Evolutionary conservation across 371 early-diverging fungal genomes (phyloP), one percentile per base, ranked within the genome.

Genomic region (Mucor irregularis): DNA sequence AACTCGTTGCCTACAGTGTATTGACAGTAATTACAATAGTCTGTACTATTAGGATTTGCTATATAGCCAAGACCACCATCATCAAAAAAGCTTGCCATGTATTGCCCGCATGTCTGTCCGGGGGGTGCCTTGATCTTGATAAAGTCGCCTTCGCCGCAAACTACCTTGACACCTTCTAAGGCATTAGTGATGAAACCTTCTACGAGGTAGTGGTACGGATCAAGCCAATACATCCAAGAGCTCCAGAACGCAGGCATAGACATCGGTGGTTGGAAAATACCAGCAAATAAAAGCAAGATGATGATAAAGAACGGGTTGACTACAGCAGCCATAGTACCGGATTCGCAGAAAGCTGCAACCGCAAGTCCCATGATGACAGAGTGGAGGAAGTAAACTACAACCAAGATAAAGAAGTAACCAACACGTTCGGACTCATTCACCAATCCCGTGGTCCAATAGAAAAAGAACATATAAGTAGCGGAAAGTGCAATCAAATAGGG

Each of bases 171-270:
- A 10, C 65, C 62, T 13, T 77, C 68, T 40, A 90, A 68, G 29
- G 86, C 87, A 51, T 81, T 87, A 42, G 77, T 74, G 4, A 87
- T 62, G 2, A 88, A 61, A n/a, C 81, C 89, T 52, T 90, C 90
- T 28, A 86, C 66, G n/a, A 81, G 69, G 53, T 91, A 89, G 42
- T 80, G 80, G 69, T 79, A 83, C 2, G 88, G 88, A 50, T 83
- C 79, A 13, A 88, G 46, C 74, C 79, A 84, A 63, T 87, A 89
- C 74, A 91, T 81, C 87, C 87, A 88, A 1, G 66, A 49, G 9
- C 79, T 69, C 85, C 87, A 90, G 72, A 91, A 88, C 16, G 53
- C 52, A 14, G 89, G 88, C 83, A 90, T 86, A 3, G 66, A 52
- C 1, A 30, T 19, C 22, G 74, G 69, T 7, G 84, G 74, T 29